Conservation (phyloP, 345 rosid species). For the Garcia nutans region DNA sequence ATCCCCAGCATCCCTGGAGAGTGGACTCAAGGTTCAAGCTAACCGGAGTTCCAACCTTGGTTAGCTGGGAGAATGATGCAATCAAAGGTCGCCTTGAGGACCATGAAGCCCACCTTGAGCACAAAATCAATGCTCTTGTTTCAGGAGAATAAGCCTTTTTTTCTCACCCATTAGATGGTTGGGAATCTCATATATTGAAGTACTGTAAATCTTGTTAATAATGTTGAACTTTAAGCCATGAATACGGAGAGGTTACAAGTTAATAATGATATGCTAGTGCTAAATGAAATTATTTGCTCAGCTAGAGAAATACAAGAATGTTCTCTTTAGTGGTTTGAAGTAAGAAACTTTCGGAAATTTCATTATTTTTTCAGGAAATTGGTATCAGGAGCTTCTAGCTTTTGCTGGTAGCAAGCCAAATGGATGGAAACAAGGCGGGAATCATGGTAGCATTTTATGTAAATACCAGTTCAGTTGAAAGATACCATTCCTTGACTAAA, state of each 20-base stretch:
- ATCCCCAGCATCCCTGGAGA: conserved; percentile 70
- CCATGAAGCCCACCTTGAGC: conserved; percentile 70
- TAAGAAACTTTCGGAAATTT: too few species aligned
- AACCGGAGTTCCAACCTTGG: conserved; percentile 76
- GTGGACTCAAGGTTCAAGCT: conserved; percentile 69
- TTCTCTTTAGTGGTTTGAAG: too few species aligned
- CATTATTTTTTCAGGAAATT: too few species aligned
- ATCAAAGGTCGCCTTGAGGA: conserved; percentile 70
- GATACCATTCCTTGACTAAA: too few species aligned
- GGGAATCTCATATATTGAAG: neutral
- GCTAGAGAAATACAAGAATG: too few species aligned
- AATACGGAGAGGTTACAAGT: neutral
- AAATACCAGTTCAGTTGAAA: too few species aligned
- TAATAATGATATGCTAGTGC: neutral
- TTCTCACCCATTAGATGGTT: neutral
- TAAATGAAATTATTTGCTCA: too few species aligned
- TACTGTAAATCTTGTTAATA: neutral
- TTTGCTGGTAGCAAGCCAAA: too few species aligned
- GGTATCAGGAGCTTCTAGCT: too few species aligned
- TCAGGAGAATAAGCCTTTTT: conserved; percentile 24
- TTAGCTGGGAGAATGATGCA: conserved; percentile 58
- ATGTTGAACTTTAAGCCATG: conserved; percentile 1
- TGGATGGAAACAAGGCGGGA: too few species aligned
- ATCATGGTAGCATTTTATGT: too few species aligned
- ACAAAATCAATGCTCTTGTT: conserved; percentile 57